These are phyloP conservation scores for Exobasidium rhododendri DNA, from an alignment of 1,284 basidiomycete genomes.

Conservation along the genomic window DNA sequence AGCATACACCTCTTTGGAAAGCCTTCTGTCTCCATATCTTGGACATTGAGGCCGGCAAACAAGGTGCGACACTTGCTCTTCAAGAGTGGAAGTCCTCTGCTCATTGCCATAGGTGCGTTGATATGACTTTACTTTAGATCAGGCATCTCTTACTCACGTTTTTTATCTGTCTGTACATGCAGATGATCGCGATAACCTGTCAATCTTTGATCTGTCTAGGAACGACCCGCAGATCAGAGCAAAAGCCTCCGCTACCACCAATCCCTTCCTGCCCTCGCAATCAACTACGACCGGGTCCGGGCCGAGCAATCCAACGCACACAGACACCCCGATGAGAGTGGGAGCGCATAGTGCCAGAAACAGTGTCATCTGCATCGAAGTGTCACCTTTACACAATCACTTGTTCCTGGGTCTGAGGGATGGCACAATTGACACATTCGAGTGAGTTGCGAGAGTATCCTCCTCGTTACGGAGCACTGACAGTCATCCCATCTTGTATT, in stretches of 20 bases:
- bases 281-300: slow-evolving; percentile 6
- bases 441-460: slow-evolving; percentile 23
- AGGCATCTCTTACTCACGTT: too few relatives aligned
- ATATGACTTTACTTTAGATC: neutral
- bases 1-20: slow-evolving; percentile 66
- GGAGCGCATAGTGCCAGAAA: slow-evolving; percentile 39
- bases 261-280: slow-evolving; percentile 32
- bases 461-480: too few relatives aligned
- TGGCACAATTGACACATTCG: slow-evolving; percentile 57
- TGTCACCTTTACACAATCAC: slow-evolving; percentile 74
- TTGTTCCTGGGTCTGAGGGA: slow-evolving; percentile 61
- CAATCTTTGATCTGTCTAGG: slow-evolving; percentile 68
- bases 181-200: slow-evolving; percentile 69
- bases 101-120: slow-evolving; percentile 67
- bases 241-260: slow-evolving; percentile 20
- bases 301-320: slow-evolving; percentile 1
- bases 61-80: slow-evolving; percentile 67
- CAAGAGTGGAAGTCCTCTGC: slow-evolving; percentile 62
- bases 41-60: slow-evolving; percentile 61
- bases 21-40: slow-evolving; percentile 63
- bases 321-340: slow-evolving; percentile 40
- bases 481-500: neutral
- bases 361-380: slow-evolving; percentile 61
- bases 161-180: slow-evolving; percentile 3
- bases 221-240: slow-evolving; percentile 51